Evolutionary conservation across 2,329 filamentous ascomycete species (phyloP).

Genomic region (Neonectria neomacrospora): DNA sequence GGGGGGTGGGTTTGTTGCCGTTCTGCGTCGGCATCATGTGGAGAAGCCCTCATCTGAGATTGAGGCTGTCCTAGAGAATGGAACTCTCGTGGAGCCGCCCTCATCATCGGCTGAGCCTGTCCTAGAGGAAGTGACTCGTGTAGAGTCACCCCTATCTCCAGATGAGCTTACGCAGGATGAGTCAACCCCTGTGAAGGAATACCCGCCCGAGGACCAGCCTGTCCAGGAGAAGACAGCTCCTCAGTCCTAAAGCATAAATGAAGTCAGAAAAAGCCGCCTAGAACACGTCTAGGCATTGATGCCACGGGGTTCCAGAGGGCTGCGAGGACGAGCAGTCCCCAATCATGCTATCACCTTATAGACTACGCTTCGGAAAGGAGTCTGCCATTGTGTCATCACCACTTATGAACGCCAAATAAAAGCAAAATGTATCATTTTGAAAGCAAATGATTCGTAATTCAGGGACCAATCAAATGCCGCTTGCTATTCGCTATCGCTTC

Average conservation of each 20-base stretch:
- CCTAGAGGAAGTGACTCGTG: background rate
- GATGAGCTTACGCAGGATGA: background rate
- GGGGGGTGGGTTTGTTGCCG: constrained; percentile 55
- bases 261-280: background rate
- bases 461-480: constrained; percentile 43
- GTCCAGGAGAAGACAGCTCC: background rate
- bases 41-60: constrained; percentile 21
- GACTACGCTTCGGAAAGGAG: background rate
- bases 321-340: background rate
- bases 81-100: background rate
- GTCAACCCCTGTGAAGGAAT: background rate
- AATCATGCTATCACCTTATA: background rate
- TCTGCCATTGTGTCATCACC: background rate
- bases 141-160: background rate
- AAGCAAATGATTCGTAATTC: constrained; percentile 3
- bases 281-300: background rate
- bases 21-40: constrained; percentile 49
- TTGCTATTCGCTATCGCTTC: constrained; percentile 46
- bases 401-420: background rate
- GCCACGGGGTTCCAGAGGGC: too few species aligned
- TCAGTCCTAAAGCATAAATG: background rate
- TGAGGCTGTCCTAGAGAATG: background rate
- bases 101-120: background rate
- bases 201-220: background rate
- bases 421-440: constrained; percentile 9